Evolutionary conservation across 352 stramenopile genomes (phyloP).

Genomic region (Pythium myriotylum): DNA sequence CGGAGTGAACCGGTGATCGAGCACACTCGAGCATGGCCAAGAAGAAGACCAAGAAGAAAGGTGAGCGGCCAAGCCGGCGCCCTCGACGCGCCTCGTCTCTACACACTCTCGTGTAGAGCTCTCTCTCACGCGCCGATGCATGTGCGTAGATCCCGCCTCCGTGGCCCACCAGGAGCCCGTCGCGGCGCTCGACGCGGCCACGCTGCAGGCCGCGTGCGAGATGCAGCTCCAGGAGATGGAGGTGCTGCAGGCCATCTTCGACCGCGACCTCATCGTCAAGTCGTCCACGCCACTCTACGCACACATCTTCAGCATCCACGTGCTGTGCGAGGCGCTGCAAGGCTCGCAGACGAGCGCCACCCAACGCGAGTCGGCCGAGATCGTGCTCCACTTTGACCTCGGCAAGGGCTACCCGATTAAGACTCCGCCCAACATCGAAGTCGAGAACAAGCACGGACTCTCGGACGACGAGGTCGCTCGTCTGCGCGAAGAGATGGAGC

Average conservation of each 20-base stretch:
- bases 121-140: slow-evolving; percentile 2
- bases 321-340: slow-evolving; percentile 53
- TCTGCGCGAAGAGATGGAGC: slow-evolving; percentile 59
- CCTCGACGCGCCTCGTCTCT: not conserved
- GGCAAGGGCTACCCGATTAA: slow-evolving; percentile 65
- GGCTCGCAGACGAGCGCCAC: slow-evolving; percentile 21
- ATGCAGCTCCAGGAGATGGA: slow-evolving; percentile 83
- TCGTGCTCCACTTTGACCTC: slow-evolving; percentile 78
- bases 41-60: slow-evolving; percentile 84
- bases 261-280: slow-evolving; percentile 66
- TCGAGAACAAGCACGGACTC: slow-evolving; percentile 71
- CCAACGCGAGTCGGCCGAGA: slow-evolving; percentile 45
- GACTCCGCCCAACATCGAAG: slow-evolving; percentile 63
- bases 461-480: slow-evolving; percentile 67
- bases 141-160: slow-evolving; percentile 18
- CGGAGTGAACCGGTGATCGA: slow-evolving; percentile 2
- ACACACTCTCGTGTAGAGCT: not conserved
- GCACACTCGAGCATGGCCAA: slow-evolving; percentile 46
- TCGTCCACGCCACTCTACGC: slow-evolving; percentile 79
- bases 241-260: slow-evolving; percentile 82
- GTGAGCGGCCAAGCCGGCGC: slow-evolving; percentile 22
- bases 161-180: slow-evolving; percentile 3
- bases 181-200: slow-evolving; percentile 39
- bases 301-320: slow-evolving; percentile 82
- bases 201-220: slow-evolving; percentile 52